A percentile compares a stretch with the other conserved stretches of the same genome.
Evolutionary conservation across 2,329 filamentous ascomycete genomes (phyloP).

Genomic region (Pseudogymnoascus sp.): DNA sequence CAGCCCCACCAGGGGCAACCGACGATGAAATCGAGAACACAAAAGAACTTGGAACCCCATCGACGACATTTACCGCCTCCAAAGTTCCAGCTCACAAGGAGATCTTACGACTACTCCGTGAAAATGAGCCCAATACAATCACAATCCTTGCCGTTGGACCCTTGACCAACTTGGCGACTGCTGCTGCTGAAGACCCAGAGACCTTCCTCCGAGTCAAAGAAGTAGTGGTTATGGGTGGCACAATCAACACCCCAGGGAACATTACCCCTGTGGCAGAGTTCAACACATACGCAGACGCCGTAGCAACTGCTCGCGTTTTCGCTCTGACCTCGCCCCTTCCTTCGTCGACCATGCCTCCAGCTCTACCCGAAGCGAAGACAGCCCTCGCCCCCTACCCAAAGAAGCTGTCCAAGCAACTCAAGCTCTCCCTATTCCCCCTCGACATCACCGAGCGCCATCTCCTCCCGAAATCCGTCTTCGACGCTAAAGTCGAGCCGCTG

Average conservation of each 20-base stretch:
- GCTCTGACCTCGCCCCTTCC: slow-evolving; percentile 69
- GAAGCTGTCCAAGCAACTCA: slow-evolving; percentile 54
- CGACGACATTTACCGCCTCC: slow-evolving; percentile 66
- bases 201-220: slow-evolving; percentile 85
- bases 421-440: slow-evolving; percentile 64
- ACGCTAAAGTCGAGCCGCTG: slow-evolving; percentile 44
- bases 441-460: slow-evolving; percentile 69
- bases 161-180: slow-evolving; percentile 85
- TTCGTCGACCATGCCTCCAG: slow-evolving; percentile 69
- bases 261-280: slow-evolving; percentile 83
- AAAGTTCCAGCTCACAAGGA: slow-evolving; percentile 68
- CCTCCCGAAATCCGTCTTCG: slow-evolving; percentile 54
- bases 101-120: slow-evolving; percentile 76
- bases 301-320: slow-evolving; percentile 68
- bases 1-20: slow-evolving; percentile 36
- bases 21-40: slow-evolving; percentile 33
- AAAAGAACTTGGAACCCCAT: slow-evolving; percentile 21
- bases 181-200: slow-evolving; percentile 80
- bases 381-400: slow-evolving; percentile 54
- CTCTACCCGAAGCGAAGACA: slow-evolving; percentile 34
- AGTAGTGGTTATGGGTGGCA: slow-evolving; percentile 91
- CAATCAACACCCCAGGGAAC: slow-evolving; percentile 73
- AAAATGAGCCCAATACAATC: slow-evolving; percentile 75
- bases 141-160: slow-evolving; percentile 88
- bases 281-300: slow-evolving; percentile 84